phyloP scores from a whole-genome alignment of 139 green algal species.

The Chlorella sp. region DNA sequence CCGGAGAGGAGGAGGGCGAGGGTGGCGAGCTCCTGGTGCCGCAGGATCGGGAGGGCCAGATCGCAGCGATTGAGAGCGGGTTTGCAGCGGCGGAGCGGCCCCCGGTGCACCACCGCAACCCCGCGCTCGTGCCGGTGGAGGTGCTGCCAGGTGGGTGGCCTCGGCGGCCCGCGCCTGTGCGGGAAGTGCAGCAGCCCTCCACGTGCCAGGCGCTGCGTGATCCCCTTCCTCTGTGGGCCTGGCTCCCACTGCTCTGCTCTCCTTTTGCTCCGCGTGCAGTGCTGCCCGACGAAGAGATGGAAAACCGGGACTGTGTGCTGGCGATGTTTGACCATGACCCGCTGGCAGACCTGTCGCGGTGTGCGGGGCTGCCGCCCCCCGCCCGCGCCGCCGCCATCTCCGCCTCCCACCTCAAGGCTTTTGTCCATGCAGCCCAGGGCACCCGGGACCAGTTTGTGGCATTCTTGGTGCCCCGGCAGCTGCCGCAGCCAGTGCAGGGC shows the following conservation, averaged over 20 bases:
- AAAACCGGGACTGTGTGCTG: constrained; percentile 42
- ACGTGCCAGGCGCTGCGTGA: neutral
- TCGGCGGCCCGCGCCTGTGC: neutral
- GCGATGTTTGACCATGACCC: constrained; percentile 53
- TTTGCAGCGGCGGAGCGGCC: constrained; percentile 59
- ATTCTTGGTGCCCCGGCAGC: constrained; percentile 36
- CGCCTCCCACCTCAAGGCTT: constrained; percentile 45
- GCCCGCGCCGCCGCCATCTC: constrained; percentile 1
- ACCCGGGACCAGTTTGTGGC: constrained; percentile 43
- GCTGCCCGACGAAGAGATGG: constrained; percentile 39
- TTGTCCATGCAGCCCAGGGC: constrained; percentile 5
- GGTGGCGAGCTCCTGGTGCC: constrained; percentile 4
- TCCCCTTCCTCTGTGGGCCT: neutral
- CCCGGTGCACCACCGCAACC: constrained; percentile 65
- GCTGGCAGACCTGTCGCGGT: constrained; percentile 27
- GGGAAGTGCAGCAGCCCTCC: neutral
- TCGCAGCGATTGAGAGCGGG: constrained; percentile 48
- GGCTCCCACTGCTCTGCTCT: neutral
- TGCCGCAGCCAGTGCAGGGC: constrained; percentile 4
- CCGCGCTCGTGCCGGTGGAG: constrained; percentile 49
- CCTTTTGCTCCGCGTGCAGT: constrained; percentile 22
- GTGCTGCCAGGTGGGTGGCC: constrained; percentile 46
- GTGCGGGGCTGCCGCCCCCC: constrained; percentile 12
- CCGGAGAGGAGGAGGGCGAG: constrained; percentile 5
- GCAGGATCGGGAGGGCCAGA: constrained; percentile 28